Evolutionary conservation across 805 yeast genomes (phyloP), one percentile per base, ranked within the genome.

Genomic region (Yarrowia sp.): DNA sequence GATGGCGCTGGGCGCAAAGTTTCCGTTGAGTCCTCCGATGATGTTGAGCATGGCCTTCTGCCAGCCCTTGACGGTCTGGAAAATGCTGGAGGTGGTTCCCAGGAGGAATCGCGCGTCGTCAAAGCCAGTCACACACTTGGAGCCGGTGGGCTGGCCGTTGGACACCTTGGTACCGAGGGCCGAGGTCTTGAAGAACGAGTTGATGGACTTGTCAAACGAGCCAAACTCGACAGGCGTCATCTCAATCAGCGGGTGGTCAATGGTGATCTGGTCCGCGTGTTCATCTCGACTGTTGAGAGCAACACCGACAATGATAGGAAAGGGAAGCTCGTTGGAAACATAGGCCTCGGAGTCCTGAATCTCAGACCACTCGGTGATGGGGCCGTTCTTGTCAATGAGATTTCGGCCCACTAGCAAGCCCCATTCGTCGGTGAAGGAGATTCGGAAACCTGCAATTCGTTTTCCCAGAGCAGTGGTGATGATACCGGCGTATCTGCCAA

Each of bases 171-270:
- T 74, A 15, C 79, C 78, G 49, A 77, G 76, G n/a, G 75, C 12
- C 90, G 87, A 20, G 70, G 85, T 81, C 30, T 81, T 73, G 40
- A 89, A 83, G 36, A 82, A 76, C 1, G 96, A 82, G 12, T 97
- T 97, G 61, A 90, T 76, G 74, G 88, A 91, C 76, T 86, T 83
- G 53, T 92, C 97, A 96, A 96, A 92, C 2, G 96, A 87, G 13
- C 97, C 97, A 73, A 92, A 78, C 75, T 88, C 90, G 72, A 80
- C 87, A 15, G 96, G 92, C 64, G 82, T 83, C 70, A 79, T 64
- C 71, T 80, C 83, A 67, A 76, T 76, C 24, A 77, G 83, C 40
- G 78, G 75, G 70, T 84, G 81, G 63, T 89, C 78, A 61, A 89
- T 81, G 5, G 70, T 61, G 3, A 88, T 82, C 33, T 85, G 85